Conservation (phyloP, 2,329 filamentous ascomycete species). For the Macrophomina tecta region DNA sequence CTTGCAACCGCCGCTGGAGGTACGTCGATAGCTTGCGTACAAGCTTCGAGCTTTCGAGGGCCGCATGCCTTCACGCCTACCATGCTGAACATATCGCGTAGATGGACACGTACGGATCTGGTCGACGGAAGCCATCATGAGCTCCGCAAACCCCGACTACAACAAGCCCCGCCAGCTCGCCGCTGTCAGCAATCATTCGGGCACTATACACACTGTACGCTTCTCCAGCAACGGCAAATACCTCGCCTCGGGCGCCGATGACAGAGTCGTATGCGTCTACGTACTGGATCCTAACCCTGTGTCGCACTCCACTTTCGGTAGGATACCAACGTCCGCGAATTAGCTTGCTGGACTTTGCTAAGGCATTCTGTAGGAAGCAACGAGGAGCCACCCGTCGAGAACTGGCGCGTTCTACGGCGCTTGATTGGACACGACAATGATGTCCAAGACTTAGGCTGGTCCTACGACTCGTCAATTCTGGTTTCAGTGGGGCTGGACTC, state of each 20-base stretch:
- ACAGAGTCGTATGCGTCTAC: conserved; percentile 99
- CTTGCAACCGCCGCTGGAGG: conserved; percentile 93
- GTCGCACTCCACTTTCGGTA: conserved; percentile 78
- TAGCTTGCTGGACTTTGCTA: conserved; percentile 17
- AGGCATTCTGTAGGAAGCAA: conserved; percentile 66
- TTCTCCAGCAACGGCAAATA: conserved; percentile 97
- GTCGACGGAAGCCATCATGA: conserved; percentile 93
- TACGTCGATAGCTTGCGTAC: conserved; percentile 49
- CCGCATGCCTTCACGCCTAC: conserved; percentile 30
- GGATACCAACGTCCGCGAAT: conserved; percentile 34
- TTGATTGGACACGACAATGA: conserved; percentile 98
- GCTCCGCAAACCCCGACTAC: conserved; percentile 74
- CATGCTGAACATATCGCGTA: conserved; percentile 44
- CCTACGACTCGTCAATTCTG: conserved; percentile 90
- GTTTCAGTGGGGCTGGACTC: conserved; percentile 97
- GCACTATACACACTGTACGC: conserved; percentile 94
- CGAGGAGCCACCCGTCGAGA: conserved; percentile 91
- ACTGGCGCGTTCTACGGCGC: conserved; percentile 94
- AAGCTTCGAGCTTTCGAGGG: not conserved
- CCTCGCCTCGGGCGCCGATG: conserved; percentile 94
- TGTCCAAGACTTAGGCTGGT: conserved; percentile 97
- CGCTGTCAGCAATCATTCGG: conserved; percentile 97
- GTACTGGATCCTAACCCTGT: conserved; percentile 83
- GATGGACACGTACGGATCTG: conserved; percentile 97
- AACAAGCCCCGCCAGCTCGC: conserved; percentile 88